Evolutionary conservation across 2,329 filamentous ascomycete species (phyloP), one percentile per base, ranked within the genome.

Genomic region (Hyphodiscus sp.): DNA sequence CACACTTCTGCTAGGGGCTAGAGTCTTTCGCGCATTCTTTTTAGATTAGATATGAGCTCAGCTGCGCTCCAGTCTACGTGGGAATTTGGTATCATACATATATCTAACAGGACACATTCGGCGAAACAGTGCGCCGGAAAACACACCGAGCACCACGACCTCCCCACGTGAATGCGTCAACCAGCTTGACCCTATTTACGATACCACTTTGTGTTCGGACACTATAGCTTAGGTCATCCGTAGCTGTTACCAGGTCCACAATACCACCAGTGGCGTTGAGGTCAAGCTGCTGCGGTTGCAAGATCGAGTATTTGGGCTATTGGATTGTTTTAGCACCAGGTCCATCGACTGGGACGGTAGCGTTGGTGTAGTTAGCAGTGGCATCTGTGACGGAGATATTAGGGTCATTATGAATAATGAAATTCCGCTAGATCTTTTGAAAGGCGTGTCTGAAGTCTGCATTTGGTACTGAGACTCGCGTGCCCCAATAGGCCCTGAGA

Each of bases 91-190:
- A 26, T 4, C 23, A 26, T 26, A 26, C 4, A 3, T 26, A n/a
- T n/a, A n/a, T 26, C 23, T 4, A 26, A 8, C 8, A 26, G 8
- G 23, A 8, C 23, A 26, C 23, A 8, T 26, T 38, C 33, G 33
- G 16, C 33, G 33, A 38, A 2, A 38, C 33, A n/a, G 33, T 13
- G 33, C 33, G 33, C 52, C 52, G 50, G 43, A 53, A 53, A 45
- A 46, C 54, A 20, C 54, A 53, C 9, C 54, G 29, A 29, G 30
- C 30, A 7, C 54, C 54, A 10, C 54, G 41, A 6, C 54, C 54
- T 8, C 46, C 54, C 54, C 54, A 56, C 3, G 23, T 41, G 29
- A 47, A 44, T 5, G 29, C 47, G 26, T 56, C 26, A 3, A 46
- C 50, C 6, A 56, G 19, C n/a, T 19, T 30, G 19, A 56, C 44